Conservation (phyloP, 345 rosid genomes). For the Camelina hispida region DNA sequence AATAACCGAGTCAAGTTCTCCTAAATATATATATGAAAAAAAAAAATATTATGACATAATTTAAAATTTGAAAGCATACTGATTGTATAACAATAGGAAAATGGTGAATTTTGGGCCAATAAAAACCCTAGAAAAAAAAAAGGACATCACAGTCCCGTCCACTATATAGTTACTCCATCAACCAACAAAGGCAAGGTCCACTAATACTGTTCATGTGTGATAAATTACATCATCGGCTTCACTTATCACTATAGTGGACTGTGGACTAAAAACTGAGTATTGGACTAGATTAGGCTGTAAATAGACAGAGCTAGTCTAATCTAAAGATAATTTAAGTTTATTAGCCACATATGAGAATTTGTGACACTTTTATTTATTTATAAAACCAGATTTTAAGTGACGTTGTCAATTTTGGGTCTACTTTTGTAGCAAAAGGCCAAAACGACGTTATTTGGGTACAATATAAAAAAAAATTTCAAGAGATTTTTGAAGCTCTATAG, state of each 20-base stretch:
- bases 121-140: constrained; percentile 27
- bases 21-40: background rate
- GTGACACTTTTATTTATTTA: background rate
- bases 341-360: constrained; percentile 1
- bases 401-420: background rate
- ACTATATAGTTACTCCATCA: constrained; percentile 29
- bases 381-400: background rate
- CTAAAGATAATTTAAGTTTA: constrained; percentile 8
- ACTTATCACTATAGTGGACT: constrained; percentile 22
- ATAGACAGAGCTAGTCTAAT: constrained; percentile 12
- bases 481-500: constrained; percentile 3
- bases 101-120: constrained; percentile 26
- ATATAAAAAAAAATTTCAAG: background rate
- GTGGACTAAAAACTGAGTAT: background rate
- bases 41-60: background rate
- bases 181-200: constrained; percentile 33
- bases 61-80: constrained; percentile 28
- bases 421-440: constrained; percentile 21
- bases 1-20: background rate
- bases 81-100: constrained; percentile 21
- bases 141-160: constrained; percentile 40
- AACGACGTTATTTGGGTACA: background rate
- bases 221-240: constrained; percentile 24
- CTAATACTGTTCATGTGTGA: constrained; percentile 22
- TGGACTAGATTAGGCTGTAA: constrained; percentile 24